Conservation (phyloP, 331 rosid species). For the Acacia concinna region DNA sequence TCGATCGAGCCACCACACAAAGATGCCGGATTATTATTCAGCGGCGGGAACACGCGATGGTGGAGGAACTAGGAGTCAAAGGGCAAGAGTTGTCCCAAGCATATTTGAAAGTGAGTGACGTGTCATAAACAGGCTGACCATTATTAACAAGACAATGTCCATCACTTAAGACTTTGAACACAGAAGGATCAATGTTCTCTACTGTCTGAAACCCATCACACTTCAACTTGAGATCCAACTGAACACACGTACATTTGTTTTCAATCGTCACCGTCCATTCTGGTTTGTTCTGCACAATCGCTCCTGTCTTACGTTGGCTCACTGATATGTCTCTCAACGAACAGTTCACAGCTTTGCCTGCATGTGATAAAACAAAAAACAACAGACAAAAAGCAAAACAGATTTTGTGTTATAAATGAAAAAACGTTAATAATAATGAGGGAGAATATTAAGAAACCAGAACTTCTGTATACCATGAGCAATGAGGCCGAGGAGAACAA, state of each 20-base stretch:
- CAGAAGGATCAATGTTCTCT: constrained; percentile 1
- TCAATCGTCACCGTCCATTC: constrained; percentile 35
- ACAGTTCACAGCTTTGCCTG: constrained; percentile 27
- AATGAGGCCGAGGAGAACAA: not conserved
- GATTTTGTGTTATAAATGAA: too few species aligned
- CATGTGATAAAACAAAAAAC: too few species aligned
- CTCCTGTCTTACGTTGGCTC: not conserved
- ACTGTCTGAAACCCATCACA: constrained; percentile 32
- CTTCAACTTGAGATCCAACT: not conserved
- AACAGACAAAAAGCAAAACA: too few species aligned
- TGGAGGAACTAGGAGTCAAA: constrained; percentile 31
- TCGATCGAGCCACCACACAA: too few species aligned
- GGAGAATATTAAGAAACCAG: not conserved
- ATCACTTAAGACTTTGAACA: not conserved
- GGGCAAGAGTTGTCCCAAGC: constrained; percentile 34
- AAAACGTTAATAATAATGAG: not conserved
- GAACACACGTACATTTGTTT: constrained; percentile 31
- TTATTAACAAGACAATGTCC: constrained; percentile 13
- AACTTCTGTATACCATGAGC: not conserved
- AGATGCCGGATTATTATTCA: not conserved
- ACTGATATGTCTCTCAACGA: not conserved
- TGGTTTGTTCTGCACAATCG: not conserved
- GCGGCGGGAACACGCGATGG: constrained; percentile 34
- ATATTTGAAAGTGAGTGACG: constrained; percentile 28
- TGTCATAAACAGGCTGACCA: not conserved